Evolutionary conservation across 345 rosid genomes (phyloP).

Genomic region (Brassica nigra): DNA sequence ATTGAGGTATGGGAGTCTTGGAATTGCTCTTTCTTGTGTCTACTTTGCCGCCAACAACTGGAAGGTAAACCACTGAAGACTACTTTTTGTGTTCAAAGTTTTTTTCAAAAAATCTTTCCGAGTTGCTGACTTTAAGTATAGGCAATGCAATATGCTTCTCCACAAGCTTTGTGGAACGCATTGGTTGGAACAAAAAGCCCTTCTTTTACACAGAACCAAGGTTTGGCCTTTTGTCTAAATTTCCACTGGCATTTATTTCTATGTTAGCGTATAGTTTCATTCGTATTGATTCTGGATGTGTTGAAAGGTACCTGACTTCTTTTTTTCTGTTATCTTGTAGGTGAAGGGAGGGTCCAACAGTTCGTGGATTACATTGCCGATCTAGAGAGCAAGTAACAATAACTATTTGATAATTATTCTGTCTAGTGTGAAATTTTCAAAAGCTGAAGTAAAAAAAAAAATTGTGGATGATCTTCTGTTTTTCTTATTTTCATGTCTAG

Average conservation of each 20-base stretch:
- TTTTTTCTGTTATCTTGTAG: conserved; percentile 39
- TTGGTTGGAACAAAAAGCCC: conserved; percentile 64
- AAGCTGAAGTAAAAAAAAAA: background rate
- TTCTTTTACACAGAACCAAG: conserved; percentile 51
- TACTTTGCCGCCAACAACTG: conserved; percentile 59
- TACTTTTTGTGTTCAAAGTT: background rate
- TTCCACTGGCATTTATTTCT: background rate
- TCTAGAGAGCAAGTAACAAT: conserved; percentile 66
- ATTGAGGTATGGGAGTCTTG: conserved; percentile 86
- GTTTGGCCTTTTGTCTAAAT: conserved; percentile 32
- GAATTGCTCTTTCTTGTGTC: conserved; percentile 72
- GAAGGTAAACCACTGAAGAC: conserved; percentile 58
- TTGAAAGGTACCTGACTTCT: conserved; percentile 3
- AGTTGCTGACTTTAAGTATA: conserved; percentile 34
- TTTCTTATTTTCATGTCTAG: conserved; percentile 41
- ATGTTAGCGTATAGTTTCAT: background rate
- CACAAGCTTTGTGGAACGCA: conserved; percentile 83
- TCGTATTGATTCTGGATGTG: background rate
- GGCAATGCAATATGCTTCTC: conserved; percentile 96
- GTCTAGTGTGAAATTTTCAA: background rate
- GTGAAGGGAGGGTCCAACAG: conserved; percentile 65
- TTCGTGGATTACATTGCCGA: conserved; percentile 75
- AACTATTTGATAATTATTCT: background rate
- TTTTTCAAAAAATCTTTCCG: background rate
- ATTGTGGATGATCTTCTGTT: background rate